phyloP scores from a whole-genome alignment of 371 early-diverging fungal genomes.

The Furculomyces boomerangus region DNA sequence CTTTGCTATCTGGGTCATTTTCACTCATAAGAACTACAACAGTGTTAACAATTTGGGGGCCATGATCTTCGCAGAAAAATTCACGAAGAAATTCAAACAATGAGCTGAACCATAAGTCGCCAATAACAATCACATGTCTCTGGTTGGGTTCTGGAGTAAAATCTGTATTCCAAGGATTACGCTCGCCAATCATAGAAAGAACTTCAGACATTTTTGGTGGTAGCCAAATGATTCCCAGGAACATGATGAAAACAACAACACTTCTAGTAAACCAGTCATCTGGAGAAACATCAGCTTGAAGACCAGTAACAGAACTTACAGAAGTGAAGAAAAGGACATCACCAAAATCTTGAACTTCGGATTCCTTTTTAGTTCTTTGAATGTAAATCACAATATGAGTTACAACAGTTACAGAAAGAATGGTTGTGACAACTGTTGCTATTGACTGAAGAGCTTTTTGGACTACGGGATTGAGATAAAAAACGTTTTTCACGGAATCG shows the following conservation, averaged over 20 bases:
- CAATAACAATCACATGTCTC: conserved; percentile 40
- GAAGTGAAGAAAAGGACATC: conserved; percentile 47
- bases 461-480: conserved; percentile 28
- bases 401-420: conserved; percentile 41
- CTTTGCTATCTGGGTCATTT: conserved; percentile 33
- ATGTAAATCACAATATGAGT: conserved; percentile 38
- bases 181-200: conserved; percentile 29
- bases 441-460: conserved; percentile 32
- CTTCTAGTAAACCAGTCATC: conserved; percentile 36
- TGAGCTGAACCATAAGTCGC: conserved; percentile 31
- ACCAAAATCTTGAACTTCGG: conserved; percentile 31
- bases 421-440: conserved; percentile 28
- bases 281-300: conserved; percentile 35
- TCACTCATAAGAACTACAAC: conserved; percentile 40
- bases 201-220: conserved; percentile 44
- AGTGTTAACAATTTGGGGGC: conserved; percentile 32
- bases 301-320: conserved; percentile 32
- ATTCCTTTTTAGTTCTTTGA: conserved; percentile 16
- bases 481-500: conserved; percentile 31
- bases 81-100: conserved; percentile 45
- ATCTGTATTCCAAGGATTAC: conserved; percentile 28
- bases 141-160: conserved; percentile 25
- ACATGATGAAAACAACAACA: conserved; percentile 40
- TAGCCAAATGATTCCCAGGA: conserved; percentile 44
- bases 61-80: conserved; percentile 51